These are phyloP conservation scores for Phytophthora cactorum DNA, from an alignment of 352 stramenopile species.

Conservation along the genomic window DNA sequence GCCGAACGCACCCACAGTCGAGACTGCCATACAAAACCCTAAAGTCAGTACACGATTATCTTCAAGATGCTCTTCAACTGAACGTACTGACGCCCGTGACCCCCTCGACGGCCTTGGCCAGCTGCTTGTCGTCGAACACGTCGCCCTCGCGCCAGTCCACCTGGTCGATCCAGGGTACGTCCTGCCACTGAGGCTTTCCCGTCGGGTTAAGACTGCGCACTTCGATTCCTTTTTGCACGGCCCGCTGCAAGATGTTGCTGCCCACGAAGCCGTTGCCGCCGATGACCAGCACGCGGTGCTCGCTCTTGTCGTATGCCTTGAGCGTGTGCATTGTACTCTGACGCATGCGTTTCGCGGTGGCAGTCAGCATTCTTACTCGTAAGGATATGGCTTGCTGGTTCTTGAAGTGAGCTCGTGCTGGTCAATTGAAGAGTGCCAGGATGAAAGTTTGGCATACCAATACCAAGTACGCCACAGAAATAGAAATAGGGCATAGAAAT, in stretches of 20 bases:
- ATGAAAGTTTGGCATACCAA: conserved; percentile 2
- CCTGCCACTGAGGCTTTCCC: conserved; percentile 81
- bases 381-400: too few relatives aligned
- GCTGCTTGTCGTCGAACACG: conserved; percentile 75
- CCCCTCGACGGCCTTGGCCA: conserved; percentile 73
- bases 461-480: neutral
- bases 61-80: neutral
- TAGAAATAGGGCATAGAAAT: conserved; percentile 15
- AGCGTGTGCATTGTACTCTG: conserved; percentile 35
- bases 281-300: conserved; percentile 86
- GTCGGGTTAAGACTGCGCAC: conserved; percentile 88
- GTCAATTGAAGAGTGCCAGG: conserved; percentile 35
- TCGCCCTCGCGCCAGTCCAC: conserved; percentile 91
- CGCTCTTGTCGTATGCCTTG: conserved; percentile 66
- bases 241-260: conserved; percentile 90
- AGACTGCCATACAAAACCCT: conserved; percentile 53
- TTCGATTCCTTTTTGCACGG: conserved; percentile 86
- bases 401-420: neutral
- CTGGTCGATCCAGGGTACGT: conserved; percentile 80
- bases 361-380: conserved; percentile 13
- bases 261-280: conserved; percentile 91
- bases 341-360: conserved; percentile 31
- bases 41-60: conserved; percentile 6
- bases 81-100: conserved; percentile 83
- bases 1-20: conserved; percentile 89